Base-by-base conservation (phyloP, 1,284 basidiomycete genomes). In the Volvariella surrecta region DNA sequence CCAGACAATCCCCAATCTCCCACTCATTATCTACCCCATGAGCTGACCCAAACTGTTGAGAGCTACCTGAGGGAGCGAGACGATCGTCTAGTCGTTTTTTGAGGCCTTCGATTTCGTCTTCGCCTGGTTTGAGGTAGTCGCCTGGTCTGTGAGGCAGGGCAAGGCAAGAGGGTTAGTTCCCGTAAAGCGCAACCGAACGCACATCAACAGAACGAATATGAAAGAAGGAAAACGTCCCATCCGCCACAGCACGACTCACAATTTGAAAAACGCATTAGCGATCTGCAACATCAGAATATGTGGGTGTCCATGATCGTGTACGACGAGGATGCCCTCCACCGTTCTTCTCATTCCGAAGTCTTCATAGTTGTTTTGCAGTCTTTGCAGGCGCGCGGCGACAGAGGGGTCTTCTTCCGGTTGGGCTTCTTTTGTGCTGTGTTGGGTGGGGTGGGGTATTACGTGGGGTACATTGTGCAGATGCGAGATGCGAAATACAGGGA, bases 241-340 rank as follows among this genome's bases (percentile, higher is more conserved):
- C n/a, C n/a, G n/a, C n/a, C 32, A 2, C 39, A 37, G 42, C 40
- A 28, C 45, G n/a, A 70, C 88, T 58, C 56, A 92, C 91, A 98
- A 77, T 64, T 98, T 98, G 76, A 97, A 98, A 66, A 97, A 99
- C 15, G 93, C 92, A 60, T 97, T 97, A 24, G 93, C 95, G 57
- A 99, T 96, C 62, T 98, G 95, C 11, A 98, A 76, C 82, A 98
- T 95, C 51, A 99, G 79, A 48, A 98, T 89, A 58, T 98, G 95
- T 2, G 92, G 90, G 58, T 94, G 88, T 0, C 91, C 89, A 50
- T 92, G 90, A 59, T 92, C 88, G 63, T 96, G 93, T 18, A 97
- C 93, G 42, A 98, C 84, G 24, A 99, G 77, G 48, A 98, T 85
- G n/a, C 92, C 95, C 58, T 99, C 95, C 8, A 96, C 91, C 0